These are phyloP conservation scores for Obelidium mucronatum DNA, from an alignment of 192 early-diverging fungal species.

Conservation along the genomic window DNA sequence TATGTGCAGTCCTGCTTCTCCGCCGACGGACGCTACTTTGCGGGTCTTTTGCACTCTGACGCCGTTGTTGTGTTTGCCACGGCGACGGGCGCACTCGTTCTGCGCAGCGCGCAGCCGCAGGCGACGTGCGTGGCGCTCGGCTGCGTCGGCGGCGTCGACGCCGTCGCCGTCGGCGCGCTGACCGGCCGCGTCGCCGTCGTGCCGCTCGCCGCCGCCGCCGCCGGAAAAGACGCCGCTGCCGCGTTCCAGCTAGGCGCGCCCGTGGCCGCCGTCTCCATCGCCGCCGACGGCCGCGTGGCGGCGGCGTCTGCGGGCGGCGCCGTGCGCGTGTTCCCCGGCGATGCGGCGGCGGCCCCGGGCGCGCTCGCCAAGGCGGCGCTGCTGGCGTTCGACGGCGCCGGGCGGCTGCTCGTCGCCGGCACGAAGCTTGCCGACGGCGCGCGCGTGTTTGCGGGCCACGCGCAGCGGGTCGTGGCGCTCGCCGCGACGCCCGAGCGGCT, in stretches of 20 bases:
- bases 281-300: neutral
- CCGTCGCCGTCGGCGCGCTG: neutral
- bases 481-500: conserved; percentile 12
- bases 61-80: neutral
- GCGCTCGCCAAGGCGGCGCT: neutral
- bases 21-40: neutral
- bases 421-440: neutral
- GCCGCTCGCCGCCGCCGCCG: neutral
- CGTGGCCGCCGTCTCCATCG: neutral
- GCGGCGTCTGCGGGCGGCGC: neutral
- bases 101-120: neutral
- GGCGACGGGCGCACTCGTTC: neutral
- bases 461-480: conserved; percentile 39
- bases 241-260: neutral
- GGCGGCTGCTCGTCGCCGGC: neutral
- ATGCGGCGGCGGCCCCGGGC: neutral
- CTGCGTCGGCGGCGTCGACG: neutral
- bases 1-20: neutral
- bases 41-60: neutral
- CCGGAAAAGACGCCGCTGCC: neutral
- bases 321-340: neutral
- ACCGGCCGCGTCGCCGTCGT: neutral
- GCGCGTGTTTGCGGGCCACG: conserved; percentile 49
- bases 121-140: neutral
- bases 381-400: neutral